These are phyloP conservation scores for Thuja plicata DNA, from an alignment of 83 land plant species.

Conservation along the genomic window DNA sequence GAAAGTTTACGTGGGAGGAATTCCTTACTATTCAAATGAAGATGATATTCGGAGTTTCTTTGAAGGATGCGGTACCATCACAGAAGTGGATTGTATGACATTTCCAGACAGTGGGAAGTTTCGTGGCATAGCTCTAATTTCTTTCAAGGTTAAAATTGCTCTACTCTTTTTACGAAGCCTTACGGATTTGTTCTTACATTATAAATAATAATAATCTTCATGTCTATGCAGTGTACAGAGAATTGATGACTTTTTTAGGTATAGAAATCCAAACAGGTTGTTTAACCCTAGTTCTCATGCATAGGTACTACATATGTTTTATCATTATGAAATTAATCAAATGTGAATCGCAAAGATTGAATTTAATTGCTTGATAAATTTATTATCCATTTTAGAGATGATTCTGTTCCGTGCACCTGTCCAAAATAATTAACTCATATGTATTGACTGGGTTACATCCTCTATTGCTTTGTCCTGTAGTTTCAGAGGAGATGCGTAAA, in stretches of 20 bases:
- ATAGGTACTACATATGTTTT: neutral
- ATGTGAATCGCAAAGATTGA: neutral
- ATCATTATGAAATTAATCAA: neutral
- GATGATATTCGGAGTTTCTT: constrained; percentile 89
- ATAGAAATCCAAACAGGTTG: neutral
- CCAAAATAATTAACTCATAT: neutral
- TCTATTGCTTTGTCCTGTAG: neutral
- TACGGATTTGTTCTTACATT: neutral
- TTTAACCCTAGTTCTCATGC: neutral
- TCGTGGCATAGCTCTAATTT: constrained; percentile 90
- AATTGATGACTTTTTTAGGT: neutral
- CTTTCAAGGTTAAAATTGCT: constrained; percentile 66
- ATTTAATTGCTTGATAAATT: neutral
- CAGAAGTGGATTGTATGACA: constrained; percentile 82
- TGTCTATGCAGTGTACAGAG: neutral
- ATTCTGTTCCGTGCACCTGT: neutral
- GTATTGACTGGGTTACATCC: neutral
- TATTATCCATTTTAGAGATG: neutral
- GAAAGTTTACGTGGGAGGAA: constrained; percentile 97
- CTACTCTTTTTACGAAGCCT: neutral
- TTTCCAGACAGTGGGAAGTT: constrained; percentile 96
- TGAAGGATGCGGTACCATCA: constrained; percentile 85
- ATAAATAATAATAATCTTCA: neutral
- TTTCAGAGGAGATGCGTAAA: neutral
- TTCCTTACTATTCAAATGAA: constrained; percentile 90